Evolutionary conservation across 2,329 filamentous ascomycete genomes (phyloP), one percentile per base, ranked within the genome.

Genomic region (Fusarium circinatum): DNA sequence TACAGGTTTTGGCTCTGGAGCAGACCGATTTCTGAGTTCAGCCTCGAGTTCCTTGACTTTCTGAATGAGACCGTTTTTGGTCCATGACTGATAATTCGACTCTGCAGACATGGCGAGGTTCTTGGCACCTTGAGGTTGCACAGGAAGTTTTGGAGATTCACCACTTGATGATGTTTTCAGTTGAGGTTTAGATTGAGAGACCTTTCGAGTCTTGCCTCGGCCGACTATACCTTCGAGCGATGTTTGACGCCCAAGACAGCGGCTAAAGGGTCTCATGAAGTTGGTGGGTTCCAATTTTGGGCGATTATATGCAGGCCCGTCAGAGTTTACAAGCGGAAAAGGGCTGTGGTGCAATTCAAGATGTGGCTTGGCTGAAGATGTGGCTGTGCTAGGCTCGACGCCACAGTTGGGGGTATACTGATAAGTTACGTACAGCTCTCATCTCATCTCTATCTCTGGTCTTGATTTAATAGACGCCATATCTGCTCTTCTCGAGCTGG

Each of bases 31-130:
- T 60, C 88, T 86, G 20, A 95, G 83, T 78, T 94, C 88, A 9
- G 85, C 80, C 81, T 97, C 94, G 12, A 96, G 86, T 58, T 89
- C 84, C 22, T 86, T 88, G 51, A 97, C 90, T 45, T 92, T 88
- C 73, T 89, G 84, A 48, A 96, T 88, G 42, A 96, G 89, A 49
- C 89, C 89, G 44, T 90, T 86, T 71, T 89, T 90, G 61, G 88
- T 91, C 93, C 92, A 95, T 72, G 85, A 86, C 45, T 86, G 86
- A 83, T 95, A 95, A 49, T 85, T 83, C 26, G 76, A 64, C 22
- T 81, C 79, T 34, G 78, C 75, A 18, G 79, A 73, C 81, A 80
- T 84, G 62, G 75, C 79, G 70, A 73, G 67, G 51, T 74, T 74
- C 61, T 58, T 73, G n/a, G 61, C 55, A 52, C 67, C 42, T 34